Conservation (phyloP, 2,329 filamentous ascomycete species). For the Diplodia sapinea region DNA sequence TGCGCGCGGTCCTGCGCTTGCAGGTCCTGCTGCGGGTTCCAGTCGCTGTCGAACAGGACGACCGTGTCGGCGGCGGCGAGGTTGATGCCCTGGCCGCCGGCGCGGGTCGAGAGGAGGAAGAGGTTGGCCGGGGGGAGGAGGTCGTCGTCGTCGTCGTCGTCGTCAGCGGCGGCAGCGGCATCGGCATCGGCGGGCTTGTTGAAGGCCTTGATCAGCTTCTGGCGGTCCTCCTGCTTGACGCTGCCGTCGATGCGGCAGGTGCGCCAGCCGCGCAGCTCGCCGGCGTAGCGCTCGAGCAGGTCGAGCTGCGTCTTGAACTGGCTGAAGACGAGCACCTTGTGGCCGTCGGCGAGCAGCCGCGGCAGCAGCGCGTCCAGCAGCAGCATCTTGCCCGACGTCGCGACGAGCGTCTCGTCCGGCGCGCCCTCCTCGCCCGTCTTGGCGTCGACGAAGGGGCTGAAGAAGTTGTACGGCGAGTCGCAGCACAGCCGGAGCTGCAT, state of each 20-base stretch:
- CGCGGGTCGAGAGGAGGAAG: conserved; percentile 87
- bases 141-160: conserved; percentile 43
- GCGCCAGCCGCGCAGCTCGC: conserved; percentile 76
- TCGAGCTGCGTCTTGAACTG: conserved; percentile 96
- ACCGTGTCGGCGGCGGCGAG: conserved; percentile 90
- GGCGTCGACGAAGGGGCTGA: conserved; percentile 73
- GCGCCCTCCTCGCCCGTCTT: conserved; percentile 54
- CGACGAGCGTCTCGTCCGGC: conserved; percentile 80
- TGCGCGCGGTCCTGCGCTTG: conserved; percentile 96
- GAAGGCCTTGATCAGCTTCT: conserved; percentile 57
- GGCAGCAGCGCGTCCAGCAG: conserved; percentile 86
- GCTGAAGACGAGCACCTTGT: conserved; percentile 95
- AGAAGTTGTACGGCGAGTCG: conserved; percentile 95
- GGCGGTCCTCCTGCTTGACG: conserved; percentile 70
- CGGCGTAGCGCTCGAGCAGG: conserved; percentile 85
- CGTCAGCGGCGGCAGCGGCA: conserved; percentile 25
- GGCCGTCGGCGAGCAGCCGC: conserved; percentile 71
- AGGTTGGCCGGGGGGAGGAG: conserved; percentile 66
- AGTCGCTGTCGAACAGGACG: conserved; percentile 86
- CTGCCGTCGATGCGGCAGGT: conserved; percentile 90
- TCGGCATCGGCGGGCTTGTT: conserved; percentile 44
- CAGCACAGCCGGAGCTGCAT: conserved; percentile 92
- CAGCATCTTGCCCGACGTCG: conserved; percentile 92
- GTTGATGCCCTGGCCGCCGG: conserved; percentile 95
- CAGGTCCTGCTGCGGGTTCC: conserved; percentile 96